Evolutionary conservation across 257 asterid species (phyloP).

Genomic region (Vinca minor): DNA sequence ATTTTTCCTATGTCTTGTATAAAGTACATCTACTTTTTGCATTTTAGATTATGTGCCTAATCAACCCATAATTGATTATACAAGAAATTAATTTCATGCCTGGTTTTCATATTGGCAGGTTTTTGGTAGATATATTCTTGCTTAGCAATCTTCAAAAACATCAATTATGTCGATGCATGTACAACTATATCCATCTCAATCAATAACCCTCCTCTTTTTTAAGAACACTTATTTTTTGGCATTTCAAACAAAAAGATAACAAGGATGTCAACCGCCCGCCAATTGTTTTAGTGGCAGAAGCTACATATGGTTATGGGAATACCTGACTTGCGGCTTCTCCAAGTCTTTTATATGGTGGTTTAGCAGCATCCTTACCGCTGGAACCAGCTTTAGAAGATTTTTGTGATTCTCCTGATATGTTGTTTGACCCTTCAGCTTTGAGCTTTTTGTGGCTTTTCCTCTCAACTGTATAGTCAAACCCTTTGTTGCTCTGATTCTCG

Average conservation of each 20-base stretch:
- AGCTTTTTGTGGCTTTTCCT: slow-evolving; percentile 18
- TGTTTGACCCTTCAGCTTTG: slow-evolving; percentile 22
- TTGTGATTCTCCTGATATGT: slow-evolving; percentile 9
- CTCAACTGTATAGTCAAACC: slow-evolving; percentile 18
- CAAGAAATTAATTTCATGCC: neutral
- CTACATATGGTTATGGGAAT: slow-evolving; percentile 5
- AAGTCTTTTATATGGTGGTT: slow-evolving; percentile 35
- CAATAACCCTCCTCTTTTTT: neutral
- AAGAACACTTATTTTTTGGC: neutral
- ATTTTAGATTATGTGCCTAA: neutral
- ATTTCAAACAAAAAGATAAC: neutral
- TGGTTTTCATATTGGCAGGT: neutral
- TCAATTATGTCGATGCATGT: neutral
- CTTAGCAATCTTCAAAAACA: neutral
- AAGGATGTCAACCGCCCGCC: neutral
- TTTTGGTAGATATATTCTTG: neutral
- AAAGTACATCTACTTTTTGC: no score
- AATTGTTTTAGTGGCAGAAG: neutral
- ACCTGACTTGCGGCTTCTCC: slow-evolving; percentile 71
- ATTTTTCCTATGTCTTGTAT: neutral
- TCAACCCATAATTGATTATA: neutral
- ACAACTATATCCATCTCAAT: neutral
- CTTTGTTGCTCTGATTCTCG: slow-evolving; percentile 23
- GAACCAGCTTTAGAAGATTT: slow-evolving; percentile 31
- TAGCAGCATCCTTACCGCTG: slow-evolving; percentile 28